Base-by-base conservation (phyloP, 805 yeast species). In the Pichia sporocuriosa region DNA sequence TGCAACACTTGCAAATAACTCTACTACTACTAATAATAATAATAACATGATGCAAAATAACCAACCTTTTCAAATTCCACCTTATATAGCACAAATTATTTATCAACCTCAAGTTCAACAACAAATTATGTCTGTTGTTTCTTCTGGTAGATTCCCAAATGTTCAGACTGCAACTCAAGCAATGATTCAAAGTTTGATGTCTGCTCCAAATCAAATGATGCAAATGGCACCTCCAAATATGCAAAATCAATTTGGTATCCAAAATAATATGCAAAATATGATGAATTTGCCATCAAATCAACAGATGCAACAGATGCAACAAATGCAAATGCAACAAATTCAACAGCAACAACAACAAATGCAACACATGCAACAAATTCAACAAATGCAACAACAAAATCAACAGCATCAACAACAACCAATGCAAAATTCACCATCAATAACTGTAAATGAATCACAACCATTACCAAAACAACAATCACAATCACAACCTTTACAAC, bases 61-160 rank as follows among this genome's bases (percentile, higher is more conserved):
- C 35, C 52, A 35, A 20, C 53, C 43, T 10, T 50, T 50, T 35
- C 58, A 48, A 40, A 34, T 58, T 35, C 60, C 58, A 13, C 62
- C 58, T 23, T 43, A 42, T 16, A 32, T 48, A 17, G n/a, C 46
- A 11, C 51, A 48, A 28, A 42, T 45, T 7, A 28, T 48, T 5
- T 43, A 35, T 27, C 65, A 56, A 35, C 57, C 54, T 15, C 62
- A 53, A 31, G 24, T 48, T 23, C 62, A 56, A 40, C 66, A 60
- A 38, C 46, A 55, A 31, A 49, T 56, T 32, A 47, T 55, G 15
- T 55, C 58, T 25, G 57, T 61, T 12, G 63, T 60, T 32, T 62
- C 63, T 10, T 48, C 62, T 1, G 63, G 62, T 24, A 59, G 56
- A 35, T 59, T 60, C 32, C 60, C 63, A 23, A 57, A 55, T 33